Evolutionary conservation across 805 yeast genomes (phyloP).

Genomic region (Metschnikowia lunata): DNA sequence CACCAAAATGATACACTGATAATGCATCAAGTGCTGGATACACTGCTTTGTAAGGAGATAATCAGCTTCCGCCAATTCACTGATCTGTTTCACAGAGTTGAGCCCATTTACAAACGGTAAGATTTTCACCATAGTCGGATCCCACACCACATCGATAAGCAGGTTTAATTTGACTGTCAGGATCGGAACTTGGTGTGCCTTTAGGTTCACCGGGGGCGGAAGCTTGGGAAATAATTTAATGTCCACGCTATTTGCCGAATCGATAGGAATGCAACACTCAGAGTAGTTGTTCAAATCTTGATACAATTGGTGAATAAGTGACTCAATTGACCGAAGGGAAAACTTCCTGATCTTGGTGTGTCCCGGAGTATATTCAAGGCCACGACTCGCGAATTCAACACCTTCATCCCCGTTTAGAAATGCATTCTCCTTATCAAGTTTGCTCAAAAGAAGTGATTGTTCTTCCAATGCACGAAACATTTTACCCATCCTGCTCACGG

Average conservation of each 20-base stretch:
- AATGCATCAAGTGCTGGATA: constrained; percentile 86
- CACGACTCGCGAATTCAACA: constrained; percentile 4
- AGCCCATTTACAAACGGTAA: constrained; percentile 85
- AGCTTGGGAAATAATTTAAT: constrained; percentile 90
- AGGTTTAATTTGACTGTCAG: constrained; percentile 72
- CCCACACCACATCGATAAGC: constrained; percentile 90
- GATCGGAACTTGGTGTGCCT: constrained; percentile 85
- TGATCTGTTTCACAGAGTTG: constrained; percentile 73
- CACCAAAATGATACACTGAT: constrained; percentile 74
- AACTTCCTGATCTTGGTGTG: constrained; percentile 32
- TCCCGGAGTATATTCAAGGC: constrained; percentile 29
- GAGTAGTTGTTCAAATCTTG: constrained; percentile 94
- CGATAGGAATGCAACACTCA: constrained; percentile 92
- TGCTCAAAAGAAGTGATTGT: constrained; percentile 73
- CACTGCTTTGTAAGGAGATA: constrained; percentile 75
- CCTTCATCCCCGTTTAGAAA: constrained; percentile 27
- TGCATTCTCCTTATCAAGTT: constrained; percentile 34
- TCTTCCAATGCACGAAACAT: constrained; percentile 91
- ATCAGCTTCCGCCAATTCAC: constrained; percentile 78
- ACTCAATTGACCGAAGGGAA: constrained; percentile 50
- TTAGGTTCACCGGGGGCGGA: constrained; percentile 70
- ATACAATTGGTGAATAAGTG: constrained; percentile 81
- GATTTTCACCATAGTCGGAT: constrained; percentile 89
- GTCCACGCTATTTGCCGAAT: constrained; percentile 83
- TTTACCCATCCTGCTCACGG: constrained; percentile 75